A percentile compares a stretch with the other conserved stretches of the same genome.
Evolutionary conservation across 108 stramenopile genomes (phyloP).

Genomic region (Cyclotella cryptica): DNA sequence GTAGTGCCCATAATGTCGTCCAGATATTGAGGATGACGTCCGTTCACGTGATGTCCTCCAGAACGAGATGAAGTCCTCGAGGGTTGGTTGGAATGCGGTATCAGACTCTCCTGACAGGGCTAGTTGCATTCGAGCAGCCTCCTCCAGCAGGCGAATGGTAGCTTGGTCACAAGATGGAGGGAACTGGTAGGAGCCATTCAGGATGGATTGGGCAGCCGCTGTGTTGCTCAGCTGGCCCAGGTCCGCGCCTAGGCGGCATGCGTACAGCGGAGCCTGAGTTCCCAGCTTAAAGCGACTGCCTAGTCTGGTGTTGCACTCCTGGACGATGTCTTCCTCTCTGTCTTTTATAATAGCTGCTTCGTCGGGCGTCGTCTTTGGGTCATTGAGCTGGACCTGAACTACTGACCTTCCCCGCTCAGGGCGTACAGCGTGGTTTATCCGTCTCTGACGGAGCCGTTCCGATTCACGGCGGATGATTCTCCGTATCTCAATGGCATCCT

Average conservation of each 20-base stretch:
- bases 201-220: background rate
- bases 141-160: background rate
- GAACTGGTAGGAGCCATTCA: conserved; percentile 27
- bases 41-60: conserved; percentile 6
- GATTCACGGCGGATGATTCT: background rate
- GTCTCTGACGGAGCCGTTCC: too few species aligned
- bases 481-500: background rate
- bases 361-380: too few species aligned
- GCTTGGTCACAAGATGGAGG: conserved; percentile 14
- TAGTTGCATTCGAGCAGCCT: background rate
- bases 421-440: too few species aligned
- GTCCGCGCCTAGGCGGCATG: conserved; percentile 13
- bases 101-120: background rate
- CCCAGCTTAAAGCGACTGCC: conserved; percentile 8
- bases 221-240: conserved; percentile 10
- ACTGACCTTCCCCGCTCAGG: too few species aligned
- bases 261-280: background rate
- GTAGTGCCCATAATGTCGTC: conserved; percentile 37
- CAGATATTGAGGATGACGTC: conserved; percentile 19
- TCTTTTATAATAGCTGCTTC: too few species aligned
- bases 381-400: too few species aligned
- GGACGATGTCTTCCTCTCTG: too few species aligned
- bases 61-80: conserved; percentile 18
- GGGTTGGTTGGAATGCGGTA: background rate
- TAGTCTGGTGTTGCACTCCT: background rate